Evolutionary conservation across 2,329 filamentous ascomycete species (phyloP).

Genomic region (Penicillium sp.): DNA sequence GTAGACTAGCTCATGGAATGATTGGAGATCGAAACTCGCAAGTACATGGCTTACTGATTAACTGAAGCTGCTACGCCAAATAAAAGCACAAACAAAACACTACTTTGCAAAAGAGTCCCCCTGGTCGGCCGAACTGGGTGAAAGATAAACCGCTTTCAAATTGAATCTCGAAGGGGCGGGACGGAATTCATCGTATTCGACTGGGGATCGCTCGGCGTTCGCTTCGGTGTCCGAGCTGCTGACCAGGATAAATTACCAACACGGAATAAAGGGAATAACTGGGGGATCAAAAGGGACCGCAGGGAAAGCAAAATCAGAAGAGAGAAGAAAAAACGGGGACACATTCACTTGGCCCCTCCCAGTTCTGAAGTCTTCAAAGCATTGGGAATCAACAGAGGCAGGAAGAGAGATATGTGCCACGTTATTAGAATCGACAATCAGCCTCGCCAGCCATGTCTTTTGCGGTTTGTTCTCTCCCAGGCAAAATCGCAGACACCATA

Average conservation of each 20-base stretch:
- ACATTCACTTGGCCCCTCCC: constrained; percentile 1
- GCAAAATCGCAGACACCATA: neutral
- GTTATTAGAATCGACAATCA: neutral
- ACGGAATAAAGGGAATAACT: constrained; percentile 9
- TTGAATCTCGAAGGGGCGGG: constrained; percentile 24
- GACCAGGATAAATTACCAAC: constrained; percentile 29
- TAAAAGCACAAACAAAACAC: constrained; percentile 6
- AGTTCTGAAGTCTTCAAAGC: neutral
- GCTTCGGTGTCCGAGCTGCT: constrained; percentile 31
- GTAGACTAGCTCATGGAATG: too few relatives aligned
- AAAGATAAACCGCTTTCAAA: constrained; percentile 20
- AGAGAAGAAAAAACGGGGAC: constrained; percentile 2
- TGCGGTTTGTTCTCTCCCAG: neutral
- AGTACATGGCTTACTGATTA: too few relatives aligned
- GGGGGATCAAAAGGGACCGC: neutral
- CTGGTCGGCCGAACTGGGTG: constrained; percentile 21
- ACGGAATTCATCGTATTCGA: constrained; percentile 24
- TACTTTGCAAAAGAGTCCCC: constrained; percentile 2
- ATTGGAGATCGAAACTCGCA: too few relatives aligned
- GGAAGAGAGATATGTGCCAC: neutral
- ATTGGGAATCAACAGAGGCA: constrained; percentile 2
- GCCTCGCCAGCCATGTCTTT: neutral
- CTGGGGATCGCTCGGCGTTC: constrained; percentile 29
- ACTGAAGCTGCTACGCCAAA: neutral
- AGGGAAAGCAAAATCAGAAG: neutral